Evolutionary conservation across 2,329 filamentous ascomycete species (phyloP).

Genomic region (Penicillium capsulatum): DNA sequence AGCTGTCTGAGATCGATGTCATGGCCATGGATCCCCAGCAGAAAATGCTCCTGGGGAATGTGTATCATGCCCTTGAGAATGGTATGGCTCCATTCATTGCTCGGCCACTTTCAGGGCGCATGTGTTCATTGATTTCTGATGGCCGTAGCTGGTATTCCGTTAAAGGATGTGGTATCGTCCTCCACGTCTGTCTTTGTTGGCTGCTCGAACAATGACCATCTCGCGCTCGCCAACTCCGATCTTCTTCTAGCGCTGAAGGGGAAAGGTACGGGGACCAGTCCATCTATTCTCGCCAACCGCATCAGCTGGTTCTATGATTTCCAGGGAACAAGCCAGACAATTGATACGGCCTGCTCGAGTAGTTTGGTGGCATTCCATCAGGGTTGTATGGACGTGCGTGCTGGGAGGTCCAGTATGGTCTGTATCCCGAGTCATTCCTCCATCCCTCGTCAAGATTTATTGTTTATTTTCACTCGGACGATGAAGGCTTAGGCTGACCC

Average conservation of each 20-base stretch:
- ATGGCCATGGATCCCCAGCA: conserved; percentile 3
- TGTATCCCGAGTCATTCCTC: too few relatives aligned
- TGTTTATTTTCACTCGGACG: too few relatives aligned
- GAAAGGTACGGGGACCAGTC: neutral
- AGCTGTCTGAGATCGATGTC: neutral
- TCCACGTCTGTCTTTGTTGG: neutral
- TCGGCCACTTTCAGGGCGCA: too few relatives aligned
- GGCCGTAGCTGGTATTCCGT: neutral
- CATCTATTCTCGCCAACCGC: conserved; percentile 3
- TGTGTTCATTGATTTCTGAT: neutral
- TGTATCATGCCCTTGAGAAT: conserved; percentile 3
- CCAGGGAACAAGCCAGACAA: conserved; percentile 9
- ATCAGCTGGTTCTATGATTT: conserved; percentile 14
- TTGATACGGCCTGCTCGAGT: conserved; percentile 20
- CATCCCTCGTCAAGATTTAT: too few relatives aligned
- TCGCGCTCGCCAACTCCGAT: neutral
- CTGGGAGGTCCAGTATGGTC: conserved; percentile 1
- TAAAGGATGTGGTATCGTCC: neutral
- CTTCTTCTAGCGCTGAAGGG: neutral
- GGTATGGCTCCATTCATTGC: too few relatives aligned
- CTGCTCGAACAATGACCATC: conserved; percentile 2
- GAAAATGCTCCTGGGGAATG: neutral
- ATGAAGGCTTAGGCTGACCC: too few relatives aligned
- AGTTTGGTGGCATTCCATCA: conserved; percentile 13
- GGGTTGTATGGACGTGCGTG: conserved; percentile 3